These are phyloP conservation scores for Pythium aquatile DNA, from an alignment of 352 stramenopile species.

Conservation along the genomic window DNA sequence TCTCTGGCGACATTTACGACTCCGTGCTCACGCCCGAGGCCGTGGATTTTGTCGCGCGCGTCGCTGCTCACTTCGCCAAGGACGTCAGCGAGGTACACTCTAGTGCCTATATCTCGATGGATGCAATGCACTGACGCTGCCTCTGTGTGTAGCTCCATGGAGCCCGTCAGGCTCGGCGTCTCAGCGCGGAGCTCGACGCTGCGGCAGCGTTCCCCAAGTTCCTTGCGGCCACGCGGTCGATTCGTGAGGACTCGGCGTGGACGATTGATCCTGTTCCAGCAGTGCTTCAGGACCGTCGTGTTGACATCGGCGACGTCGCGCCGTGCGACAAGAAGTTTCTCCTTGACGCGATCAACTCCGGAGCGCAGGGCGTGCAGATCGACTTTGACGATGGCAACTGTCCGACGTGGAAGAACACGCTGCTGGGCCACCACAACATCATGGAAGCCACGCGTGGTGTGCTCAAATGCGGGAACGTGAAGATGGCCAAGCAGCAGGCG, in stretches of 20 bases:
- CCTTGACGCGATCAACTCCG: constrained; percentile 93
- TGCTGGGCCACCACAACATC: constrained; percentile 91
- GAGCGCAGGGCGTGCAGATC: constrained; percentile 84
- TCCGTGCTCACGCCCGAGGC: constrained; percentile 84
- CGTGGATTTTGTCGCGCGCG: constrained; percentile 83
- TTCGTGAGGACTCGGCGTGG: constrained; percentile 67
- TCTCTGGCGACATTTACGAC: constrained; percentile 36
- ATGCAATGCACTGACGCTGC: too few species aligned
- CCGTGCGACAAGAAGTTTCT: constrained; percentile 90
- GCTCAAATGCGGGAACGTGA: constrained; percentile 26
- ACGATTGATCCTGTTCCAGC: constrained; percentile 54
- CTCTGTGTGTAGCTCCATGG: constrained; percentile 45
- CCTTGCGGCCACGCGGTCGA: constrained; percentile 54
- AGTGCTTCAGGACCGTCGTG: constrained; percentile 85
- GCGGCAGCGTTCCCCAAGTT: constrained; percentile 85
- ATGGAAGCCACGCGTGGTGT: constrained; percentile 86
- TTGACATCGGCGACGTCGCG: constrained; percentile 93
- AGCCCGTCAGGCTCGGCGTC: constrained; percentile 44
- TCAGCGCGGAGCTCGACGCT: constrained; percentile 54
- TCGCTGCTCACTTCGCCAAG: constrained; percentile 74
- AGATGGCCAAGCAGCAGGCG: constrained; percentile 43
- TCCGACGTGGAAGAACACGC: constrained; percentile 92
- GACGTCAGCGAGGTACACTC: constrained; percentile 40
- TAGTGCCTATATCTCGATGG: too few species aligned
- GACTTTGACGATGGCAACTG: constrained; percentile 80